Evolutionary conservation across 208 protist genomes (phyloP), one percentile per base, ranked within the genome.

Genomic region (Trypanosomatidae sp.): DNA sequence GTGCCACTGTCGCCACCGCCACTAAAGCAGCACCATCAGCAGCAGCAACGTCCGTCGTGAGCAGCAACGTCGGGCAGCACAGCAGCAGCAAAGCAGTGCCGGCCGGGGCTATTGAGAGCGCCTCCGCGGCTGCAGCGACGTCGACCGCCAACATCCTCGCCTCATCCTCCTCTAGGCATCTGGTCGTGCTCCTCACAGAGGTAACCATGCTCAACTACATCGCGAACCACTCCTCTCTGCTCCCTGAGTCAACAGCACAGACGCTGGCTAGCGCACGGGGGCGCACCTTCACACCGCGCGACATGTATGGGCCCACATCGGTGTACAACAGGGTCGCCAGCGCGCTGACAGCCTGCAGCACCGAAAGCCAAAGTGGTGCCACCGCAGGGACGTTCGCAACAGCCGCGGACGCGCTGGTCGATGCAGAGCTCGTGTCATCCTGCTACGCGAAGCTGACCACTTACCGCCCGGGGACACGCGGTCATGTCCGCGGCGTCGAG

Each of bases 161-260:
- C 17, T 75, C 80, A 1, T 82, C 91, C 7, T 73, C 82, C 43
- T 84, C 85, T 0, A 78, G 71, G 22, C 87, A 95, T 46, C 66
- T 95, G 0, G 68, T 87, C 9, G 87, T 96, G 36, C 75, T 96
- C 33, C 77, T 96, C 33, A 90, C 83, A 7, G 89, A 96, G 74
- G 85, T 96, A 28, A 78, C 85, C 43, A 56, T 89, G 60, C 68
- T 96, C 50, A 80, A 85, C 56, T 96, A 96, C 73, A 69, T 96
- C 4, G 81, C 65, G 3, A 73, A 86, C 28, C 64, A 87, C 74
- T 56, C 78, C 17, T 62, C 67, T 15, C 58, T 86, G 1, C 6
- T 58, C 55, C 39, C 28, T 50, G 55, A 55, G 49, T 36, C 67
- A 7, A 60, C 36, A 39, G 59, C 10, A 17, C 58, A 12, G 33